A percentile compares a stretch with the other conserved stretches of the same genome.
Conservation (phyloP, 768 basidiomycete genomes). For the Termitomyces sp. region DNA sequence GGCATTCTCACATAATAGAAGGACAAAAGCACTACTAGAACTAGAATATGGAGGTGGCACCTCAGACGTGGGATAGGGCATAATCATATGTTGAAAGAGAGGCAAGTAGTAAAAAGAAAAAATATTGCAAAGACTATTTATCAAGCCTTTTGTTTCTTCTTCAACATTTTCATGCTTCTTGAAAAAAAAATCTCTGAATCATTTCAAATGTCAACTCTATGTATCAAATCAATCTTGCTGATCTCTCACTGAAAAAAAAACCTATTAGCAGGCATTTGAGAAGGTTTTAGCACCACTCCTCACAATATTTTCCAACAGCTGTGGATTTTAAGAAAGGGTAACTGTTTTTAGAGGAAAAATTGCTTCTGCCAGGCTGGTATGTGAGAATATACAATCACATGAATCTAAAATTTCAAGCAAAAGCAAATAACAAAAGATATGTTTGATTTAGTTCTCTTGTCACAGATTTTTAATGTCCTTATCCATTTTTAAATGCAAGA, state of each 20-base stretch:
- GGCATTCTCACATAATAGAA: constrained; percentile 7
- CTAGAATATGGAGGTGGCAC: constrained; percentile 1
- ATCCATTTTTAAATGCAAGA: background rate
- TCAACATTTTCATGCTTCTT: constrained; percentile 1
- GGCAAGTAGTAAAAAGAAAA: background rate
- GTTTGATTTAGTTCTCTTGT: background rate
- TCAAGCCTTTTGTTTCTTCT: background rate
- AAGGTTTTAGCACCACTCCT: background rate
- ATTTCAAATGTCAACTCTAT: background rate
- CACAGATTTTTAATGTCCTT: no score
- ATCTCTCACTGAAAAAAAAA: background rate
- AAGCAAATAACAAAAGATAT: background rate
- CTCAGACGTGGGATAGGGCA: background rate
- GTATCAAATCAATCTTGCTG: background rate
- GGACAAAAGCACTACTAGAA: background rate
- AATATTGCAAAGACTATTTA: background rate
- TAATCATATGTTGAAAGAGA: background rate
- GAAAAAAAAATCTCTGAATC: background rate
- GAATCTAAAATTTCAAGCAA: background rate
- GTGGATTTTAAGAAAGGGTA: background rate
- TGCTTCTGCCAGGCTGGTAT: background rate
- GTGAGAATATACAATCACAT: background rate
- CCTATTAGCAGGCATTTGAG: background rate
- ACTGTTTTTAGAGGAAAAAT: background rate
- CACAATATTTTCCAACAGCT: background rate